Evolutionary conservation across 129 eudicot genomes (phyloP), one percentile per base, ranked within the genome.

Genomic region (Flaveria ramosissima): DNA sequence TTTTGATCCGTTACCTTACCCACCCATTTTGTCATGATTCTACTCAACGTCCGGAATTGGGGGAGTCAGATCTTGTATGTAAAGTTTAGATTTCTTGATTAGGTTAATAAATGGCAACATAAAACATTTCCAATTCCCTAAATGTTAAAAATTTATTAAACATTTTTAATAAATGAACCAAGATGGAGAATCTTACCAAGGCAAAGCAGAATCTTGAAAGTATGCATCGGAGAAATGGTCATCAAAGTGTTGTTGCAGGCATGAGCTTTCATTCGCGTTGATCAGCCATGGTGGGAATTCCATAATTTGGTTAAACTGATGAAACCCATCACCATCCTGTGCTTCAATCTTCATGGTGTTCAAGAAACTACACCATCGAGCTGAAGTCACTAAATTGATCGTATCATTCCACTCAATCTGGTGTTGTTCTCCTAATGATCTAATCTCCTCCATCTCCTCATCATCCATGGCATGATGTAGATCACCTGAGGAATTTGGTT

Each of bases 331-430:
- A 43, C 82, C 72, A 71, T 78, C 82, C 20, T 71, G 66, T 1
- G 63, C 46, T 78, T 78, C 82, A 16, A 71, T 61, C 50, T 78
- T 77, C 72, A 61, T 78, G 14, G 41, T 68, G 21, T 90, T 84
- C 84, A 90, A 86, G 86, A 81, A 85, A 75, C 87, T 84, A 66
- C 83, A 87, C 98, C 98, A 93, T 84, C 96, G 70, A 9, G 95
- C 95, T 39, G 98, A 93, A 13, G 84, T 85, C 61, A 88, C 89
- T 83, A 86, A 65, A 81, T 88, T 88, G 67, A 90, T n/a, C 27
- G 88, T 88, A 73, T 93, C 98, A 77, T 87, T 83, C 98, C 95
- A 93, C 76, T 86, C 98, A 86, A 90, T 85, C 72, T 90, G 86
- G 53, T 90, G 86, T 19, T 93, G 89, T 55, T 90, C 91, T 10